Evolutionary conservation across 768 basidiomycete genomes (phyloP), one percentile per base, ranked within the genome.

Genomic region (Dendrothele bispora): DNA sequence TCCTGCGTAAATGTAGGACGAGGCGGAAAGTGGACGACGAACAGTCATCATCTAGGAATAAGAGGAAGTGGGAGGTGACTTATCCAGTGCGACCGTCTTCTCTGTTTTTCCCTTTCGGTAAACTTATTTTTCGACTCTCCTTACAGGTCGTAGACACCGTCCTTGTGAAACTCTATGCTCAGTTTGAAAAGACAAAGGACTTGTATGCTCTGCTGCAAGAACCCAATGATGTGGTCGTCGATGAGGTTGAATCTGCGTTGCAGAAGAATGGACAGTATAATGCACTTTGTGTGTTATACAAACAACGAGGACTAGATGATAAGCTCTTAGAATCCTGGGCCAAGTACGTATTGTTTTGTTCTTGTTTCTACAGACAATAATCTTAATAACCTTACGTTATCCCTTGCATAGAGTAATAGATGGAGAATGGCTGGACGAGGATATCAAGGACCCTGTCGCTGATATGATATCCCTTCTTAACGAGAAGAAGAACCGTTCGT

Each of bases 71-170:
- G 41, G 56, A 53, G 50, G 48, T 49, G 10, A 42, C 43, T 29
- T 48, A 53, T 48, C 39, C 51, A 49, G 41, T 57, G 32, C 22
- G 36, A 38, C 34, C 27, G 26, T 26, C 26, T 39, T 15, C n/a
- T 39, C 60, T 34, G 61, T 58, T 17, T 41, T 53, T 51, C 7
- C 45, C 11, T 26, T 42, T 39, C 32, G 34, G 39, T 18, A 18
- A n/a, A 18, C 28, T 26, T 3, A 36, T 47, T 18, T 26, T 28
- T 10, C 46, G 7, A 41, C 34, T 41, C 8, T 20, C 8, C 18
- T 10, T 4, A 7, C 47, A 91, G 88, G 77, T 83, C 24, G 82
- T 92, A n/a, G 90, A 92, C 61, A 92, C 89, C 1, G 82, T 84
- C 1, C 76, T 91, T 0, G 81, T 77, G n/a, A 89, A 89, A 62